phyloP scores from a whole-genome alignment of 441 rosid genomes.

The Pelargonium fulgidum region DNA sequence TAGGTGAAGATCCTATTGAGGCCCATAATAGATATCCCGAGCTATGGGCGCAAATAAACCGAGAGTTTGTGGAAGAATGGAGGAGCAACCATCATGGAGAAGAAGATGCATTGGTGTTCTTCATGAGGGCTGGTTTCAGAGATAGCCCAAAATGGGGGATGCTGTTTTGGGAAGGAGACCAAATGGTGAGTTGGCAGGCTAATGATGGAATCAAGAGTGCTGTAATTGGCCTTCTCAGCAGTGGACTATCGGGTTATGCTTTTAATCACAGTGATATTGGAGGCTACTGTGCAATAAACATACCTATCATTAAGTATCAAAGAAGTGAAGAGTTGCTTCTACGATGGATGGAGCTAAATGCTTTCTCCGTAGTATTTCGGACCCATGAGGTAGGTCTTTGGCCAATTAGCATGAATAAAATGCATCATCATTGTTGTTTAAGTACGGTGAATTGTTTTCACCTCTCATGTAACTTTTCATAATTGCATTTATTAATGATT shows the following conservation, averaged over 20 bases:
- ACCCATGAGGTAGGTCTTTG: slow-evolving; percentile 52
- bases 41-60: slow-evolving; percentile 62
- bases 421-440: too few relatives aligned
- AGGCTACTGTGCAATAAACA: slow-evolving; percentile 55
- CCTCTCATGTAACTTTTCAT: too few relatives aligned
- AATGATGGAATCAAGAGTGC: slow-evolving; percentile 72
- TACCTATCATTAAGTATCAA: slow-evolving; percentile 45
- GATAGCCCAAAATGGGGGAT: slow-evolving; percentile 67
- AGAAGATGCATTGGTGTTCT: slow-evolving; percentile 49
- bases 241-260: slow-evolving; percentile 59
- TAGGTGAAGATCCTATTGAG: slow-evolving; percentile 60
- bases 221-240: slow-evolving; percentile 58
- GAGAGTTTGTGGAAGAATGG: slow-evolving; percentile 70
- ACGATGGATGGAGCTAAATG: slow-evolving; percentile 73
- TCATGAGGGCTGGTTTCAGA: slow-evolving; percentile 67
- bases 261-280: slow-evolving; percentile 72
- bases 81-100: slow-evolving; percentile 26
- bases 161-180: slow-evolving; percentile 79
- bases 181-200: slow-evolving; percentile 74
- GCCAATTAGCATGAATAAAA: neutral
- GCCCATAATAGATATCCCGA: slow-evolving; percentile 74
- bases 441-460: too few relatives aligned
- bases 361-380: slow-evolving; percentile 56
- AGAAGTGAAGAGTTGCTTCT: slow-evolving; percentile 61
- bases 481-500: too few relatives aligned